Evolutionary conservation across 495 filamentous ascomycete genomes (phyloP), one percentile per base, ranked within the genome.

Genomic region (Rhizodiscina lignyota): DNA sequence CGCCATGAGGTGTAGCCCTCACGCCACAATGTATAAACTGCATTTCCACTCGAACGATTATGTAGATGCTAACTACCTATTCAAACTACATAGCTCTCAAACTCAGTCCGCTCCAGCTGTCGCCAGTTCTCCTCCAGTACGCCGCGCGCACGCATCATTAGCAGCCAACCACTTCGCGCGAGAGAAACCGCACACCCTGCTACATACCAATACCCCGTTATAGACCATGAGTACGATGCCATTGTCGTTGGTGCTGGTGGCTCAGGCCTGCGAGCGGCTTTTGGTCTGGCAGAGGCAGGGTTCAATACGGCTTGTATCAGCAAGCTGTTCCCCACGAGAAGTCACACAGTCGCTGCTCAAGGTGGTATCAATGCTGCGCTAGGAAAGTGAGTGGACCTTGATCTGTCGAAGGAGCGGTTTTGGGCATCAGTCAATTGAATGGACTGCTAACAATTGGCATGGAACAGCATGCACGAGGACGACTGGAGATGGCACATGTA

Each of bases 401-500:
- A 4, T 21, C 11, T 33, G 8, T 33, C 17, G 11, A 8, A n/a
- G n/a, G n/a, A n/a, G n/a, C n/a, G n/a, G n/a, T n/a, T n/a, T n/a
- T n/a, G n/a, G n/a, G n/a, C n/a, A n/a, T n/a, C n/a, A n/a, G n/a
- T n/a, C n/a, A n/a, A n/a, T n/a, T n/a, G n/a, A n/a, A n/a, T n/a
- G n/a, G n/a, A n/a, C n/a, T n/a, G n/a, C n/a, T n/a, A n/a, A n/a
- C n/a, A n/a, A n/a, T n/a, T n/a, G n/a, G n/a, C n/a, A 27, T 27
- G 8, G 8, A 8, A 27, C 24, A 74, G 68, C 57, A 81, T 82
- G 75, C 74, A 79, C 58, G 60, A 72, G 54, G 87, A 96, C 58
- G 87, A 96, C 66, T 96, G 87, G 87, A 77, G 87, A 60, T 94
- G 87, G 87, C 87, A 96, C 66, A 94, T 94, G 87, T 96, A 94